Percentiles rank a stretch among this genome's conserved stretches.
Evolutionary conservation across 345 rosid genomes (phyloP).

Genomic region (Acer yangbiense): DNA sequence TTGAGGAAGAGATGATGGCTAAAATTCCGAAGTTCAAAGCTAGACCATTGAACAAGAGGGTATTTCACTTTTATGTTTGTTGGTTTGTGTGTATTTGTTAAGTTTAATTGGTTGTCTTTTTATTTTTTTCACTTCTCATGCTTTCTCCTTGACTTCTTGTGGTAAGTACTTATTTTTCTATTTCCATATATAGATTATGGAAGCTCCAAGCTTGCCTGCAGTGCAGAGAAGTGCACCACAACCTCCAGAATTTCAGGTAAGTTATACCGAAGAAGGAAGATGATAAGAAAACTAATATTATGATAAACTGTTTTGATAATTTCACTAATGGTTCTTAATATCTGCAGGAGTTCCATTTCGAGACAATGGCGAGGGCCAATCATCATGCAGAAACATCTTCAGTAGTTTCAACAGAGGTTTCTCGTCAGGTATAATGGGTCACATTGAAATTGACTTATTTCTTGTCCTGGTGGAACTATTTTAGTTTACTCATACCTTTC

Average conservation of each 20-base stretch:
- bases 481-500: conserved; percentile 7
- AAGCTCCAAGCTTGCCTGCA: conserved; percentile 64
- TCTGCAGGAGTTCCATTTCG: conserved; percentile 82
- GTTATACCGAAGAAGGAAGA: neutral
- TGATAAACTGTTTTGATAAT: neutral
- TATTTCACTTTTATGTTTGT: conserved; percentile 21
- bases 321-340: conserved; percentile 8
- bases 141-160: neutral
- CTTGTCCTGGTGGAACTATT: neutral
- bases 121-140: conserved; percentile 1
- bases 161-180: neutral
- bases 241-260: conserved; percentile 84
- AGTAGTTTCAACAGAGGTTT: conserved; percentile 67
- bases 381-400: conserved; percentile 85
- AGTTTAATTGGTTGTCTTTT: neutral
- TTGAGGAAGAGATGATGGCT: conserved; percentile 98
- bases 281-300: neutral
- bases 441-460: neutral
- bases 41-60: conserved; percentile 96
- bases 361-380: conserved; percentile 79
- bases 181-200: conserved; percentile 57
- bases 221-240: conserved; percentile 74
- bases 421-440: conserved; percentile 57
- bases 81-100: neutral
- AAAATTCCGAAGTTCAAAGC: conserved; percentile 98